Conservation (phyloP, 2,329 filamentous ascomycete genomes). For the Neophaeococcomyces aloes region DNA sequence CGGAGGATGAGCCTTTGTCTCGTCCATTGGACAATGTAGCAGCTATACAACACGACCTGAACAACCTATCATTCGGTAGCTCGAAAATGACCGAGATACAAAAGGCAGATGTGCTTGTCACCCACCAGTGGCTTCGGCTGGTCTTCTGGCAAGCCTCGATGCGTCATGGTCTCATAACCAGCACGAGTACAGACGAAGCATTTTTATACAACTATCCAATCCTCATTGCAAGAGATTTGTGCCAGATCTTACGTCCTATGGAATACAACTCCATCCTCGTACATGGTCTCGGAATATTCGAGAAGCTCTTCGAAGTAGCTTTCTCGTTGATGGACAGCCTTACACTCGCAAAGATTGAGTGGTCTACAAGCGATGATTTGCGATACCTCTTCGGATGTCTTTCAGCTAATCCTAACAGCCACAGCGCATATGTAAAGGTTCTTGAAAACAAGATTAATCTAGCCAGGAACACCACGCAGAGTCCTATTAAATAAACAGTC, state of each 20-base stretch:
- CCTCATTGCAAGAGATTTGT: conserved; percentile 51
- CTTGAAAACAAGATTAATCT: conserved; percentile 19
- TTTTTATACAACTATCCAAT: conserved; percentile 55
- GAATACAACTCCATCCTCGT: conserved; percentile 16
- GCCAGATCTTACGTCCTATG: conserved; percentile 13
- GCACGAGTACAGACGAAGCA: conserved; percentile 46
- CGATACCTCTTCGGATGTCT: conserved; percentile 18
- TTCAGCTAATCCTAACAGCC: conserved; percentile 19
- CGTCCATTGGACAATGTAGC: conserved; percentile 18
- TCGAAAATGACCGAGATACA: conserved; percentile 49
- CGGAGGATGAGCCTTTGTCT: conserved; percentile 9
- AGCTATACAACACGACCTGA: conserved; percentile 19
- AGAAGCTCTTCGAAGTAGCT: conserved; percentile 10
- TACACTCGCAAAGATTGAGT: conserved; percentile 19
- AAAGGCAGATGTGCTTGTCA: conserved; percentile 56
- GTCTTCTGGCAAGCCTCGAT: conserved; percentile 63
- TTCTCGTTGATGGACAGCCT: conserved; percentile 22
- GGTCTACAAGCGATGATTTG: conserved; percentile 18
- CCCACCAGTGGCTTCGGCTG: conserved; percentile 60
- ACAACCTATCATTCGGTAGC: conserved; percentile 17
- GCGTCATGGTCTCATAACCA: conserved; percentile 54
- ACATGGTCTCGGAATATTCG: conserved; percentile 21
- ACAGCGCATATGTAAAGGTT: conserved; percentile 21
- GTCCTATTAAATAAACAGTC: conserved; percentile 5
- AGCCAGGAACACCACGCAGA: conserved; percentile 12